These are phyloP conservation scores for Ballota nigra DNA, from an alignment of 257 asterid species.

Conservation along the genomic window DNA sequence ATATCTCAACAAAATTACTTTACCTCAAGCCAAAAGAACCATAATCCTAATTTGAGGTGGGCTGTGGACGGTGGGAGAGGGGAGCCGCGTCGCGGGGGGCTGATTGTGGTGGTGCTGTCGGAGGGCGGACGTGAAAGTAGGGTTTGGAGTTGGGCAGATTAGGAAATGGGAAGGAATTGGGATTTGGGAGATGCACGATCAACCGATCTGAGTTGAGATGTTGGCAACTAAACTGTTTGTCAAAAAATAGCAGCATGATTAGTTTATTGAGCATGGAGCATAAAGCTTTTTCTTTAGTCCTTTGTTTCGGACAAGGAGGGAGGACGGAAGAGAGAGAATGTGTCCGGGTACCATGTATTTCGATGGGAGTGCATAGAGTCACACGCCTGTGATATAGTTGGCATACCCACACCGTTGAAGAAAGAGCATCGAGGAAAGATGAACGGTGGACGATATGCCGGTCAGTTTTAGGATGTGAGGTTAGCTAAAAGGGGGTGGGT, in stretches of 20 bases:
- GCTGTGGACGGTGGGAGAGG: too few species aligned
- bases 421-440: not conserved
- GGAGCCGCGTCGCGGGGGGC: too few species aligned
- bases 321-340: constrained; percentile 8
- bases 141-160: too few species aligned
- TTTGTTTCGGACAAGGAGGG: constrained; percentile 16
- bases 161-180: too few species aligned
- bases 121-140: too few species aligned
- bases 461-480: not conserved
- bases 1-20: too few species aligned
- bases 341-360: constrained; percentile 38
- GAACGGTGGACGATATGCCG: not conserved
- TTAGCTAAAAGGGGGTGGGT: constrained; percentile 17
- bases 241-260: constrained; percentile 15
- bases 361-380: not conserved
- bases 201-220: too few species aligned
- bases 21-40: too few species aligned
- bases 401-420: not conserved
- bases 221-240: not conserved
- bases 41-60: too few species aligned
- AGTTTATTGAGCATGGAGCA: not conserved
- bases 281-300: constrained; percentile 17
- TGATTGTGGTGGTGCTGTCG: too few species aligned
- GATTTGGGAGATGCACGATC: too few species aligned
- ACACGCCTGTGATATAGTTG: not conserved